Base-by-base conservation (phyloP, 1,284 basidiomycete genomes). In the Cutaneotrichosporon curvatum region DNA sequence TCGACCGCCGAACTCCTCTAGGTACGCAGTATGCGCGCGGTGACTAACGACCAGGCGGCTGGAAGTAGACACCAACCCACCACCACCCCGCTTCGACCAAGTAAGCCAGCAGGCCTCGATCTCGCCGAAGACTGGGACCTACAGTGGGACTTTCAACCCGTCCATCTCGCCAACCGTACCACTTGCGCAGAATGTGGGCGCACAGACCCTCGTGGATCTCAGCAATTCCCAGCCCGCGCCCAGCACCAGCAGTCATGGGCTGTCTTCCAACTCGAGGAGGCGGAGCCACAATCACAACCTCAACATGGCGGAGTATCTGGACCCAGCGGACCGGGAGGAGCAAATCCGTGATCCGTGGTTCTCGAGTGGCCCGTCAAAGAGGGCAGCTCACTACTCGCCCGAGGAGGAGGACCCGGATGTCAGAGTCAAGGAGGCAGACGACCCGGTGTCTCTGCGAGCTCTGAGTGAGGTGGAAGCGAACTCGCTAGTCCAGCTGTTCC, bases 401-500 rank as follows among this genome's bases (percentile, higher is more conserved):
- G 38, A 38, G 20, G 30, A 34, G 6, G 52, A 54, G 16, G 33
- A 45, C 12, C 25, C 25, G 12, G 25, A 28, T 16, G 9, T 23
- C 23, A 14, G 43, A 11, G 37, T 40, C n/a, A 48, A 45, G 32
- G 51, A 55, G 30, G 45, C 46, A 7, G 56, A 58, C 34, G 58
- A 60, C 28, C 50, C 50, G n/a, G 56, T 62, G 6, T 51, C 50
- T 4, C 48, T 62, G 11, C 47, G 50, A 18, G 56, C 55, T 2
- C 40, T 62, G 18, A 59, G 57, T 32, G 53, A 54, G 33, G 51
- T 53, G n/a, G 60, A 62, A 37, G 58, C 58, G 2, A 47, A 52
- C 32, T 49, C 43, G 9, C 50, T 62, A 18, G 60, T 62, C 1
- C 50, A 56, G 43, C 45, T 55, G 57, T 62, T 64, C 45, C 60